Evolutionary conservation across 2,329 filamentous ascomycete species (phyloP), one percentile per base, ranked within the genome.

Genomic region (Pestalotiopsis sp.): DNA sequence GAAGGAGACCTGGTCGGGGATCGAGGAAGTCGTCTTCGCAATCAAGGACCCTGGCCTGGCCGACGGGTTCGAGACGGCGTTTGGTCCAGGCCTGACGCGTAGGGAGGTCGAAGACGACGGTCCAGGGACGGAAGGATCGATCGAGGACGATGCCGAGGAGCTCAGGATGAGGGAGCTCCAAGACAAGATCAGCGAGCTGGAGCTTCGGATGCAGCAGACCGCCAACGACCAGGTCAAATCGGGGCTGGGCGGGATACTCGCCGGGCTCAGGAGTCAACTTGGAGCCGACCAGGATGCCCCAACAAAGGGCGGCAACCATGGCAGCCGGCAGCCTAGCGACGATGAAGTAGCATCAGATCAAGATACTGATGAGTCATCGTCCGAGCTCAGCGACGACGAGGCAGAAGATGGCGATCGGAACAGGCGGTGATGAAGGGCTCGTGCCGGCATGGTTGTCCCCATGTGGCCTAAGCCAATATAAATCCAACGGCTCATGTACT

Each of bases 11-110:
- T 85, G 86, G 85, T 72, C 78, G 2, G 75, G 79, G 0, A 74
- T 90, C 60, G 80, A 86, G 58, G 83, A 89, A 9, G 78, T 91
- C 4, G 79, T 89, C 0, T 91, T 91, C 75, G 89, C 89, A 0
- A 87, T 91, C 71, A 83, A 83, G 12, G 85, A 89, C 68, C 71
- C 74, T 0, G 81, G 80, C 3, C 84, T 89, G 81, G 86, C 88
- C 0, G 78, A 79, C 13, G 82, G 84, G 0, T 91, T 91, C 72
- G 80, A 81, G 9, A 72, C 73, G 4, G 83, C 80, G 0, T 89
- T 88, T 75, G 85, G 83, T 0, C 76, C 80, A 36, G 78, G 77
- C 1, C 66, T 84, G 5, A 72, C 75, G 7, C 75, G 79, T 27
- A 78, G 81, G 31, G 72, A 76, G 4, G 73, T 74, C 9, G 68